Evolutionary conservation across 345 rosid species (phyloP).

Genomic region (Brassica cretica): DNA sequence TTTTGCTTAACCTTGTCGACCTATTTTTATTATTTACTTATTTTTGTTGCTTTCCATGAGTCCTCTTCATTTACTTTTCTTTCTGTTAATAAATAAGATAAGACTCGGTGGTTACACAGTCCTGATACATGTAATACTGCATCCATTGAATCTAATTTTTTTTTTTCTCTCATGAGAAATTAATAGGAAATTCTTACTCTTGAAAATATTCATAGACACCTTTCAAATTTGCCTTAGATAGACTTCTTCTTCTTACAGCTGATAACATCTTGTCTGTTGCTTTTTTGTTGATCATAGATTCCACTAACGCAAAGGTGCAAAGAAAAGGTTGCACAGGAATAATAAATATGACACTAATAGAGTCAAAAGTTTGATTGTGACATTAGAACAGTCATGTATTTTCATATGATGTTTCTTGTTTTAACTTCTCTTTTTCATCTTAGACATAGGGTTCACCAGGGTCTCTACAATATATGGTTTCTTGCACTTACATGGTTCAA

Average conservation of each 20-base stretch:
- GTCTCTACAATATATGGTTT: constrained; percentile 6
- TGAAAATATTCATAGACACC: constrained; percentile 13
- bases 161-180: constrained; percentile 12
- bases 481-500: constrained; percentile 6
- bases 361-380: constrained; percentile 37
- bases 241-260: constrained; percentile 23
- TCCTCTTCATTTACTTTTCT: constrained; percentile 20
- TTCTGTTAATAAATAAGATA: constrained; percentile 17
- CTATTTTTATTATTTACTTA: constrained; percentile 27
- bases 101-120: constrained; percentile 28
- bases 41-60: constrained; percentile 21
- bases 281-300: constrained; percentile 29
- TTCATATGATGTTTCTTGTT: constrained; percentile 14
- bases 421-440: constrained; percentile 4
- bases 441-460: neutral
- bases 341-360: constrained; percentile 11
- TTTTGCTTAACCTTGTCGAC: constrained; percentile 31
- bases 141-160: constrained; percentile 19
- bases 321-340: constrained; percentile 31
- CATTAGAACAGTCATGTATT: constrained; percentile 22
- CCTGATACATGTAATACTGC: constrained; percentile 18
- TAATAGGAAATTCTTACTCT: constrained; percentile 9
- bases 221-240: constrained; percentile 34
- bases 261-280: constrained; percentile 34
- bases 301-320: constrained; percentile 26